A percentile compares a stretch with the other conserved stretches of the same genome.
These are phyloP conservation scores for Spatholobus suberectus DNA, from an alignment of 306 rosid genomes.

Conservation along the genomic window DNA sequence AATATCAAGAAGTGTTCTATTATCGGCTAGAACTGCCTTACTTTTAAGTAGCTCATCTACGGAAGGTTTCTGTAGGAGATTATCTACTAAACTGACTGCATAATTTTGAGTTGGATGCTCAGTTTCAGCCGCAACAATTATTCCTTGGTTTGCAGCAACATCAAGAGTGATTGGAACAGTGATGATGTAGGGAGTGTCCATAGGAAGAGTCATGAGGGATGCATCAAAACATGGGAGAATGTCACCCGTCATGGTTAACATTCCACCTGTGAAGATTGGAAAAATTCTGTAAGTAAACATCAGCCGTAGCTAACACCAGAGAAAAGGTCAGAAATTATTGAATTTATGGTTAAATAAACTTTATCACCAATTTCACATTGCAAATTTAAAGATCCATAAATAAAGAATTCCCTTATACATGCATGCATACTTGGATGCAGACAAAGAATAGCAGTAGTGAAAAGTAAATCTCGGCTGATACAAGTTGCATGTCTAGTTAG, in stretches of 20 bases:
- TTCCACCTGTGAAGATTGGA: slow-evolving; percentile 66
- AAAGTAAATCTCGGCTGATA: not conserved
- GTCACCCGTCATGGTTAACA: slow-evolving; percentile 93
- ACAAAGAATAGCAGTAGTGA: slow-evolving; percentile 4
- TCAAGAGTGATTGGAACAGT: slow-evolving; percentile 97
- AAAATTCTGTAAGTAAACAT: not conserved
- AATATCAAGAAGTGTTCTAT: slow-evolving; percentile 92
- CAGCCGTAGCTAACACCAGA: not conserved
- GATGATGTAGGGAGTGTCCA: slow-evolving; percentile 79
- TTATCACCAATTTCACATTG: not conserved
- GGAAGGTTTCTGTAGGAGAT: slow-evolving; percentile 88
- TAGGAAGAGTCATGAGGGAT: slow-evolving; percentile 76
- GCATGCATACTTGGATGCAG: slow-evolving; percentile 9
- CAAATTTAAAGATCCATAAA: not conserved
- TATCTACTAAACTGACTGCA: slow-evolving; percentile 75
- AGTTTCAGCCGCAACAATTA: slow-evolving; percentile 76
- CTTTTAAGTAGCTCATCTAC: slow-evolving; percentile 69
- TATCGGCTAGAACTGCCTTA: slow-evolving; percentile 80
- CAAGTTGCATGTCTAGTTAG: not conserved
- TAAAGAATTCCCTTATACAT: not conserved
- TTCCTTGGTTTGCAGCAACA: slow-evolving; percentile 96
- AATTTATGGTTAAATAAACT: not conserved
- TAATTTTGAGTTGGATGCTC: slow-evolving; percentile 50
- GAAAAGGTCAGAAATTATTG: slow-evolving; percentile 18
- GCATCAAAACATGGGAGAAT: slow-evolving; percentile 97